Percentiles rank a stretch among this genome's conserved stretches.
These are phyloP conservation scores for Iberis pinnata DNA, from an alignment of 345 rosid genomes.

Conservation along the genomic window DNA sequence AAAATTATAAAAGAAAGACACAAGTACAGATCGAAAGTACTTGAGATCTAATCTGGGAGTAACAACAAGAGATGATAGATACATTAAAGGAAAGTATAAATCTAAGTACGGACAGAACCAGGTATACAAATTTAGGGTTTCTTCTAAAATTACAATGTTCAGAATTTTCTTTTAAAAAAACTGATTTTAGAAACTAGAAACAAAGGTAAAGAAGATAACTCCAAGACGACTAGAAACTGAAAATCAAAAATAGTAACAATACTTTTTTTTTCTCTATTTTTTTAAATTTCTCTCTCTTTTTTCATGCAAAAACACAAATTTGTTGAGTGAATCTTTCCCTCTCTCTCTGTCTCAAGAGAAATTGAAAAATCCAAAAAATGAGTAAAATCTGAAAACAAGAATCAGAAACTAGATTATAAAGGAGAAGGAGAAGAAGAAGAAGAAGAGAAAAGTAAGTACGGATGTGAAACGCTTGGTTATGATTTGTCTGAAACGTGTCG, in stretches of 20 bases:
- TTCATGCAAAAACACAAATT: no score
- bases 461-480: conserved; percentile 28
- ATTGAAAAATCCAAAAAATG: not conserved
- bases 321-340: no score
- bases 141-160: conserved; percentile 1
- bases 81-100: conserved; percentile 21
- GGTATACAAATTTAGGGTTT: conserved; percentile 23
- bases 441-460: conserved; percentile 14
- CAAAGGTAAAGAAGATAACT: conserved; percentile 2
- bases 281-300: no score
- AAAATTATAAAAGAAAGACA: not conserved
- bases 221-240: not conserved
- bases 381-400: not conserved
- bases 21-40: conserved; percentile 35
- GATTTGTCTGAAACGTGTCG: conserved; percentile 29
- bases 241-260: no score
- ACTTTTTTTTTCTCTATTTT: no score
- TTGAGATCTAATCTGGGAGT: conserved; percentile 27
- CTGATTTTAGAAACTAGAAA: conserved; percentile 6
- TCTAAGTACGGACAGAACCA: conserved; percentile 17
- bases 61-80: conserved; percentile 14
- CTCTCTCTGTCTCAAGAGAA: no score
- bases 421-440: not conserved
- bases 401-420: not conserved
- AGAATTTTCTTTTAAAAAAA: no score